phyloP scores from a whole-genome alignment of 1,139 yeast species.

The Suhomyces yuchorum region DNA sequence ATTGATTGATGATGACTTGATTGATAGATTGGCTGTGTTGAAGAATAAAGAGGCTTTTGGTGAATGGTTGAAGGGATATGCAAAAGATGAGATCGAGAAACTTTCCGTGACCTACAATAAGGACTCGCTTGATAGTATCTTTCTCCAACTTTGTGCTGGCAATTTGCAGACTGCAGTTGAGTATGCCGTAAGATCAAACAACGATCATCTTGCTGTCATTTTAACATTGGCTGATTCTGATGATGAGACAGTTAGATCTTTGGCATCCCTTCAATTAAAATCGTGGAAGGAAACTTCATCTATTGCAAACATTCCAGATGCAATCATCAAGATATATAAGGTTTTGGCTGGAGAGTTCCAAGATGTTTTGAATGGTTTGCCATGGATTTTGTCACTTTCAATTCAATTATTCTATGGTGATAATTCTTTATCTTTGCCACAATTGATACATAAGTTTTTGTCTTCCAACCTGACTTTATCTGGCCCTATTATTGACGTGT shows the following conservation, averaged over 20 bases:
- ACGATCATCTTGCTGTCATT: conserved; percentile 68
- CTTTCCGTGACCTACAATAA: conserved; percentile 17
- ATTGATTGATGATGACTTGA: conserved; percentile 25
- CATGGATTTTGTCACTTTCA: conserved; percentile 70
- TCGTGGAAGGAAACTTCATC: conserved; percentile 60
- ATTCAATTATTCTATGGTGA: conserved; percentile 63
- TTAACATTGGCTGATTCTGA: conserved; percentile 74
- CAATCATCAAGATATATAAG: conserved; percentile 60
- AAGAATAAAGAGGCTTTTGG: conserved; percentile 49
- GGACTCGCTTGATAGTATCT: conserved; percentile 52
- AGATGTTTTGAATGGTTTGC: conserved; percentile 47
- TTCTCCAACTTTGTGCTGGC: conserved; percentile 56
- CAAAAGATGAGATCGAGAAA: conserved; percentile 20
- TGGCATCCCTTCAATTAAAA: conserved; percentile 62
- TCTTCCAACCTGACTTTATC: conserved; percentile 6
- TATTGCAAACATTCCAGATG: conserved; percentile 49
- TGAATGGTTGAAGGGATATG: conserved; percentile 36
- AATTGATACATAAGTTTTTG: conserved; percentile 31
- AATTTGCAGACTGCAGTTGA: conserved; percentile 63
- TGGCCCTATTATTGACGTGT: conserved; percentile 24
- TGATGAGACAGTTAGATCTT: conserved; percentile 53
- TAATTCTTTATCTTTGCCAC: conserved; percentile 45
- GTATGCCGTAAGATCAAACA: conserved; percentile 57
- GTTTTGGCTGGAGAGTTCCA: conserved; percentile 61
- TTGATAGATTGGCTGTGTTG: conserved; percentile 24